Percentiles rank a stretch among this genome's conserved stretches.
Evolutionary conservation across 2,329 filamentous ascomycete species (phyloP).

Genomic region (Stylonectria norvegica): DNA sequence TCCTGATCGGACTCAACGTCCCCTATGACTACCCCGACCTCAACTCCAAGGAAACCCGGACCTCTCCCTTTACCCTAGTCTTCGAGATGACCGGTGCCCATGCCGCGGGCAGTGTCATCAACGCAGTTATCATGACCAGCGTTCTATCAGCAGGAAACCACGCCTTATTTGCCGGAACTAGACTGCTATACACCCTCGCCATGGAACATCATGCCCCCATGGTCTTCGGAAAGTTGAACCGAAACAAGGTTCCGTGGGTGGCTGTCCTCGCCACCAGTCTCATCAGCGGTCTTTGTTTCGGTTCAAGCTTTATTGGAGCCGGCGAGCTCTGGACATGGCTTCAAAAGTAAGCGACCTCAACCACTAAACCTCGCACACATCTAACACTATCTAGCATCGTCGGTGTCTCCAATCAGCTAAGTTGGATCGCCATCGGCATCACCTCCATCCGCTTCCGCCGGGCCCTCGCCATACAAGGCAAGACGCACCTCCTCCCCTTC

Average conservation of each 20-base stretch:
- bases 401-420: conserved; percentile 64
- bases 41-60: conserved; percentile 31
- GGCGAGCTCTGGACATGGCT: conserved; percentile 65
- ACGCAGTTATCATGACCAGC: conserved; percentile 50
- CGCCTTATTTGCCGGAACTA: conserved; percentile 34
- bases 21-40: conserved; percentile 47
- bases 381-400: conserved; percentile 46
- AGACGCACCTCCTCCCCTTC: conserved; percentile 59
- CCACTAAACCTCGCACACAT: neutral
- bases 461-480: conserved; percentile 54
- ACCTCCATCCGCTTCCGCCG: conserved; percentile 63
- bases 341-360: conserved; percentile 50
- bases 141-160: conserved; percentile 38
- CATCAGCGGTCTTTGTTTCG: conserved; percentile 61
- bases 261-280: conserved; percentile 48
- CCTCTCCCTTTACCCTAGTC: conserved; percentile 52
- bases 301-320: conserved; percentile 62
- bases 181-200: conserved; percentile 36
- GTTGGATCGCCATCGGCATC: conserved; percentile 62
- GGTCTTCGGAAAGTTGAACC: conserved; percentile 44
- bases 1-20: conserved; percentile 53
- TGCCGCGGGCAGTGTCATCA: conserved; percentile 53
- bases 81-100: conserved; percentile 55
- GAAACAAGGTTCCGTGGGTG: conserved; percentile 37
- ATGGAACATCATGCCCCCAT: conserved; percentile 50